Conservation (phyloP, 2,329 filamentous ascomycete species). For the Fusarium irregulare region DNA sequence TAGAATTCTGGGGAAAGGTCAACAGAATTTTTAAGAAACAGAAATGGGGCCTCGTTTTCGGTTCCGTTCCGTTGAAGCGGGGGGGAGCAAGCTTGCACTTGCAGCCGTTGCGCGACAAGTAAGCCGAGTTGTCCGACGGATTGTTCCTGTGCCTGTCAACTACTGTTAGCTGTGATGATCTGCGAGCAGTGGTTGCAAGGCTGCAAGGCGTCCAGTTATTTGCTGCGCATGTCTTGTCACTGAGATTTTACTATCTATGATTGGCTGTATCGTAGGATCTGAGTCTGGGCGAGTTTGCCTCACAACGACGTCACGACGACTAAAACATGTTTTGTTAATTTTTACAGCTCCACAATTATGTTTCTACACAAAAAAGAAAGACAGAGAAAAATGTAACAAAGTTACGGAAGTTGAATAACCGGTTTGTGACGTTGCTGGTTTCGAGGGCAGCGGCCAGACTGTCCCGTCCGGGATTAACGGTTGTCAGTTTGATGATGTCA, state of each 20-base stretch:
- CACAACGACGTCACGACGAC: constrained; percentile 33
- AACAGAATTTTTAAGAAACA: constrained; percentile 1
- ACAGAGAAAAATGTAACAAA: constrained; percentile 8
- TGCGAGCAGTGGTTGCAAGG: not conserved
- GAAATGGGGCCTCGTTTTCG: not conserved
- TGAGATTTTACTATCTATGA: not conserved
- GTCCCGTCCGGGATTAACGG: constrained; percentile 9
- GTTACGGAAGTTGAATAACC: constrained; percentile 13
- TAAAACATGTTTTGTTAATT: not conserved
- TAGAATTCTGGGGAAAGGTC: constrained; percentile 28
- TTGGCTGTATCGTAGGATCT: not conserved
- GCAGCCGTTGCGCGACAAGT: constrained; percentile 5
- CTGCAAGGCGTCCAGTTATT: constrained; percentile 1
- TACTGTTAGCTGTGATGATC: constrained; percentile 5
- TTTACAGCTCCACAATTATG: constrained; percentile 12
- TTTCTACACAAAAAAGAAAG: not conserved
- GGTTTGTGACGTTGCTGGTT: constrained; percentile 11
- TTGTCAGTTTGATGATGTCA: constrained; percentile 30
- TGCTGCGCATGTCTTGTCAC: too few relatives aligned
- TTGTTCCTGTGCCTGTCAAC: constrained; percentile 15
- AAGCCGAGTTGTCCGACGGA: constrained; percentile 8
- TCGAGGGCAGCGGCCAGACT: not conserved
- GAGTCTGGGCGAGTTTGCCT: not conserved
- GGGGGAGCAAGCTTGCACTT: not conserved
- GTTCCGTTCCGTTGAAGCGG: not conserved